Evolutionary conservation across 192 early-diverging fungal species (phyloP), one percentile per base, ranked within the genome.

Genomic region (Gryganskiella cystojenkinii): DNA sequence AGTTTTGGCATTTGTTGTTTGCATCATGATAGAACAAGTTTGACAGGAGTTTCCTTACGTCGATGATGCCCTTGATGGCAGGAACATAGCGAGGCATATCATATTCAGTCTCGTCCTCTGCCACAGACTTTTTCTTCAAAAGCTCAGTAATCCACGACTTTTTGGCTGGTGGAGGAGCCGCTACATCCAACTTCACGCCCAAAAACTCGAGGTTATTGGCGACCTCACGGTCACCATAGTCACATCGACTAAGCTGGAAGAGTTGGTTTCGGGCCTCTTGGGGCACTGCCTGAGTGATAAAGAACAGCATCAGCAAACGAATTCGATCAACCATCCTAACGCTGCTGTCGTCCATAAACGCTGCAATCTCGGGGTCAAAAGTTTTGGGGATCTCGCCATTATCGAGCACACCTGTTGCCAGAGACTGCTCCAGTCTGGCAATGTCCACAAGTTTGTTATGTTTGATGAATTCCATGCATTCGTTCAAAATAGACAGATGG

Each of bases 401-500:
- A 3, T 88, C 64, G 6, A 88, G 92, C 65, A 90, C 87, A 24
- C 94, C 94, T 20, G 91, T 93, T 4, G 94, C 92, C 54, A 80
- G 57, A 19, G 70, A 80, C 25, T 96, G 95, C 80, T 96, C 92
- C 35, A 95, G 82, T 24, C 79, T 80, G 11, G 92, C 93, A 46
- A 94, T 83, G 19, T 84, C 50, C n/a, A 88, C 86, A 33, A 96
- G 67, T 24, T 85, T 88, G 55, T 92, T 81, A 6, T 87, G 80
- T 45, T 90, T 86, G 79, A 94, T 94, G 50, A 88, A 72, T 10
- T 82, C 67, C 80, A 94, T 85, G 67, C 92, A 95, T 65, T 93
- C 92, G 63, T 91, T 89, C 56, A 91, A 90, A 61, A 96, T 92
- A 22, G 86, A 90, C 66, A 96, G 89, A 75, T 96, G 95, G 1